Base-by-base conservation (phyloP, 2,329 filamentous ascomycete species). In the Colletotrichum ledebouriae region DNA sequence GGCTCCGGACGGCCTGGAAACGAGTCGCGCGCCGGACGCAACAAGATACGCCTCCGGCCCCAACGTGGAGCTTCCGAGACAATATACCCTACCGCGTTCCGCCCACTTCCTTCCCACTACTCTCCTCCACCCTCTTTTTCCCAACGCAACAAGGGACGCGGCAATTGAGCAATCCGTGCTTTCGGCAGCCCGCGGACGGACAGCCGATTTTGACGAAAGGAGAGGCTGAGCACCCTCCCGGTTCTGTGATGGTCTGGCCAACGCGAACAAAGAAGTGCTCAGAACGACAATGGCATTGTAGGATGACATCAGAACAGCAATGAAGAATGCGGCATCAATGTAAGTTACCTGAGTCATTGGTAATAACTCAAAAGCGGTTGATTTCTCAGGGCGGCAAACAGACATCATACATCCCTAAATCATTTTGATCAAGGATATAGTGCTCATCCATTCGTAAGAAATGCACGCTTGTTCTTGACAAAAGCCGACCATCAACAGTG, bases 11-110 rank as follows among this genome's bases (percentile, higher is more conserved):
- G 46, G 55, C 49, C 66, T 59, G 37, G 47, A 50, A 56, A 60
- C 65, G 59, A 60, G 46, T 47, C 34, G 41, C 41, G 47, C 53
- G 53, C 65, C 61, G 55, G 41, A 56, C 56, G 66, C 61, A 67
- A 59, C 46, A 29, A 65, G 61, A 59, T 57, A 50, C 39, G 46
- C 53, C 65, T 59, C 61, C 61, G 65, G 41, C 47, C 15, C 53
- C 59, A 60, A 53, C 41, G 63, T 69, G 62, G 66, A 52, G 55
- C 41, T 60, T 69, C 66, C 66, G 66, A 69, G 66, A 69, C 66
- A 69, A 22, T 13, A 44, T 41, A 29, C 11, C 52, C 20, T 44
- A 33, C 55, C 17, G 53, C 29, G 22, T 44, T 20, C 25, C 57
- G 10, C 50, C 34, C 61, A 9, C 39, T 20, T 34, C 11, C 46